Base-by-base conservation (phyloP, 176 grass and related monocot species). In the Bonia amplexicaulis region DNA sequence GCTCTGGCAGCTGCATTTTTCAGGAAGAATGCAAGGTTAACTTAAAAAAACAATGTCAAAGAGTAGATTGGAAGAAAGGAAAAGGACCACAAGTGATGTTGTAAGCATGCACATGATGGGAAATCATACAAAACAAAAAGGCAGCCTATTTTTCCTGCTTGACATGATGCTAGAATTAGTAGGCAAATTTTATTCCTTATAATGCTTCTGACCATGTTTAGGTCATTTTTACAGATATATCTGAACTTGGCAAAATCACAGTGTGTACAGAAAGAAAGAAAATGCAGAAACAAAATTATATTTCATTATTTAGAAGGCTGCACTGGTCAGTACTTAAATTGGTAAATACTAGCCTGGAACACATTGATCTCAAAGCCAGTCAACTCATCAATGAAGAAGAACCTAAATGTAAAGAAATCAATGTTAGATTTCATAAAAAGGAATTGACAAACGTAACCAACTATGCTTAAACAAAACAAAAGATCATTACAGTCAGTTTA, bases 361-460 rank as follows among this genome's bases (percentile, higher is more conserved):
- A 86, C 19, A 40, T 90, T 90, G 83, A 98, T 85, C 80, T 98
- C 96, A 79, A 95, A 98, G 22, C 93, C 96, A 83, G 93, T 98
- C 89, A 95, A 71, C 67, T 98, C 96, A 95, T 98, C 96, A 51
- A 98, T 70, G 80, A 98, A 98, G 74, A 98, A 98, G 85, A 98
- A 93, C 85, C 96, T 98, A 66, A 79, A 77, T 85, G 14, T 19
- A 74, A 1, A 60, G 12, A 72, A 66, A 69, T 37, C 33, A 35
- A 22, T 4, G 12, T 65, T 47, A 78, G 62, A 44, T 14, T 69
- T 27, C 22, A 67, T 15, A 20, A 85, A 40, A 29, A 66, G 25
- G 26, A 26, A n/a, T 54, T 53, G 41, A 74, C 51, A 42, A 59
- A 80, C 42, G 40, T 31, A 86, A 59, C 20, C 10, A 12, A 16